These are phyloP conservation scores for Hygrophila difformis DNA, from an alignment of 257 asterid genomes.

Conservation along the genomic window DNA sequence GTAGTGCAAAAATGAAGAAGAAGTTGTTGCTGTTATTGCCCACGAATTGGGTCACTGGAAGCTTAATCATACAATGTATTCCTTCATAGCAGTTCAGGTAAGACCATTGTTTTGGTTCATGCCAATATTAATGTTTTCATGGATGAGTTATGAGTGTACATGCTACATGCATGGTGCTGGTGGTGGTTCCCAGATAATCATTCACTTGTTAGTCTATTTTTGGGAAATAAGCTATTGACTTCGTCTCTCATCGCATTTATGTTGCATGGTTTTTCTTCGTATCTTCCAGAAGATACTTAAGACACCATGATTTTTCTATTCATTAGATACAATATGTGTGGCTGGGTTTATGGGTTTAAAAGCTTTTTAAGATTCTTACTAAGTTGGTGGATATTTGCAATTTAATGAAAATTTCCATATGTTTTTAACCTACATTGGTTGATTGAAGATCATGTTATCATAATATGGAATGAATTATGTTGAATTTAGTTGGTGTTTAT, in stretches of 20 bases:
- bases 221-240: background rate
- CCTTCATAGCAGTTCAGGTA: conserved; percentile 95
- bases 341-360: conserved; percentile 1
- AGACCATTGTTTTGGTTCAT: conserved; percentile 12
- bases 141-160: too few species aligned
- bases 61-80: conserved; percentile 82
- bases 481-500: too few species aligned
- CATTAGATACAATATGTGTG: background rate
- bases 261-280: too few species aligned
- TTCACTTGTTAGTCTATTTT: background rate
- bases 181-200: conserved; percentile 1
- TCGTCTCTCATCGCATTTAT: too few species aligned
- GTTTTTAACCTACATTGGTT: background rate
- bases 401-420: background rate
- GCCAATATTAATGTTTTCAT: background rate
- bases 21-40: conserved; percentile 96
- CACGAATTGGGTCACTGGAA: conserved; percentile 99
- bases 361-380: background rate
- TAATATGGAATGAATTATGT: background rate
- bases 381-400: background rate
- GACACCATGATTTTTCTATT: conserved; percentile 10
- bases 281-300: background rate
- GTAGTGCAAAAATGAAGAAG: conserved; percentile 94
- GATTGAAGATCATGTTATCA: background rate
- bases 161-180: too few species aligned